These are phyloP conservation scores for Suillus subaureus DNA, from an alignment of 768 basidiomycete genomes.

Conservation along the genomic window DNA sequence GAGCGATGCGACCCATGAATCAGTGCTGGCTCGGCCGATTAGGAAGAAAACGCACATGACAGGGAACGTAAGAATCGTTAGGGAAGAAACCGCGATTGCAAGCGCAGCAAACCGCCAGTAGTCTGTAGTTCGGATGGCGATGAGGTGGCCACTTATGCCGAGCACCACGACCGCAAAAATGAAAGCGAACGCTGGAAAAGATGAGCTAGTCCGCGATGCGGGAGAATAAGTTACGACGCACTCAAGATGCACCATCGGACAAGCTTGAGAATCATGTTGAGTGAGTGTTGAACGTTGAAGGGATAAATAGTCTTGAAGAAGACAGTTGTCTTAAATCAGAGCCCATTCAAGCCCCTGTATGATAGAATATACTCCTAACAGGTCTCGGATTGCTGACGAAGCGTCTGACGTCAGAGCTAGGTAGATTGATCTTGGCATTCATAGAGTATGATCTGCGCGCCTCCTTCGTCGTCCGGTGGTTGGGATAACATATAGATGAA, in stretches of 20 bases:
- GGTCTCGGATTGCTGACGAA: constrained; percentile 1
- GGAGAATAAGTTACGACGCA: neutral
- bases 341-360: neutral
- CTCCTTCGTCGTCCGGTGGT: neutral
- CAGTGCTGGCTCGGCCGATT: neutral
- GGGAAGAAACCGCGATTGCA: constrained; percentile 28
- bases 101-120: constrained; percentile 31
- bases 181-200: constrained; percentile 13
- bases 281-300: neutral
- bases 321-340: neutral
- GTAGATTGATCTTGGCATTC: neutral
- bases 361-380: constrained; percentile 1
- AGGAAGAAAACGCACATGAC: constrained; percentile 23
- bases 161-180: constrained; percentile 36
- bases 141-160: constrained; percentile 29
- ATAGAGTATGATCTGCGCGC: neutral
- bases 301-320: neutral
- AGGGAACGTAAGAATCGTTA: constrained; percentile 32
- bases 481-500: neutral
- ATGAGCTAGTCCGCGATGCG: neutral
- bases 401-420: neutral
- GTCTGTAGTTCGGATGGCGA: constrained; percentile 18
- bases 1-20: neutral
- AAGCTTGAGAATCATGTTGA: neutral
- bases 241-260: neutral